These are phyloP conservation scores for Exsudoporus floridanus DNA, from an alignment of 1,284 basidiomycete species.

Conservation along the genomic window DNA sequence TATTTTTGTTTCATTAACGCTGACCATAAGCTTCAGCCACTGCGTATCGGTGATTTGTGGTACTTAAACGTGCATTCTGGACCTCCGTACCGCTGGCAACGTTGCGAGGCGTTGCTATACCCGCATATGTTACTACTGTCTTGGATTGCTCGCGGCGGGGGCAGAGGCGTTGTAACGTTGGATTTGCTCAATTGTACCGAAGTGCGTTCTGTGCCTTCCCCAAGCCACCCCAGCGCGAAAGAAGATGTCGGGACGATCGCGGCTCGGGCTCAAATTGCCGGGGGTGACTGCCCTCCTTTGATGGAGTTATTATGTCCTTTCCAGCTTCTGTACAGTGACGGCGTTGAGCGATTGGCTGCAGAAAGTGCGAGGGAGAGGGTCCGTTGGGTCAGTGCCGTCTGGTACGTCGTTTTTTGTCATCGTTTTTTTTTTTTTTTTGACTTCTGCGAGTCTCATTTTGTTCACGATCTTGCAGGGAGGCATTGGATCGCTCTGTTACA, in stretches of 20 bases:
- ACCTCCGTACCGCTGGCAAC: conserved; percentile 79
- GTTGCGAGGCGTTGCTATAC: conserved; percentile 81
- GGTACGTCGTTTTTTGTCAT: conserved; percentile 67
- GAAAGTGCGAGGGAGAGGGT: conserved; percentile 82
- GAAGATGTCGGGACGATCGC: conserved; percentile 85
- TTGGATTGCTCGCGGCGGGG: conserved; percentile 79
- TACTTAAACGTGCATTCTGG: conserved; percentile 85
- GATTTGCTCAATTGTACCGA: conserved; percentile 82
- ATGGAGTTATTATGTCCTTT: conserved; percentile 82
- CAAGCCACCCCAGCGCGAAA: conserved; percentile 70
- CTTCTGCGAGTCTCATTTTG: not conserved
- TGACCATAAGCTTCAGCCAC: conserved; percentile 52
- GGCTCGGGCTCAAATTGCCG: conserved; percentile 58
- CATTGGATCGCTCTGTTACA: conserved; percentile 50
- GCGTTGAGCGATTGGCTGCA: conserved; percentile 79
- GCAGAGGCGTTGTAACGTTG: conserved; percentile 76
- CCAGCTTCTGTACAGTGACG: conserved; percentile 84
- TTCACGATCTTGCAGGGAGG: conserved; percentile 59
- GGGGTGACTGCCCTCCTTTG: conserved; percentile 45
- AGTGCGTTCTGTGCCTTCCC: conserved; percentile 76
- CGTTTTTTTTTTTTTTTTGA: too few relatives aligned
- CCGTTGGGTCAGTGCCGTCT: conserved; percentile 84
- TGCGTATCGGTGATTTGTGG: conserved; percentile 81
- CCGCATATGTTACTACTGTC: conserved; percentile 76
- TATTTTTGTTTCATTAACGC: conserved; percentile 32